Evolutionary conservation across 2,329 filamentous ascomycete genomes (phyloP).

Genomic region (Botrytis byssoidea): DNA sequence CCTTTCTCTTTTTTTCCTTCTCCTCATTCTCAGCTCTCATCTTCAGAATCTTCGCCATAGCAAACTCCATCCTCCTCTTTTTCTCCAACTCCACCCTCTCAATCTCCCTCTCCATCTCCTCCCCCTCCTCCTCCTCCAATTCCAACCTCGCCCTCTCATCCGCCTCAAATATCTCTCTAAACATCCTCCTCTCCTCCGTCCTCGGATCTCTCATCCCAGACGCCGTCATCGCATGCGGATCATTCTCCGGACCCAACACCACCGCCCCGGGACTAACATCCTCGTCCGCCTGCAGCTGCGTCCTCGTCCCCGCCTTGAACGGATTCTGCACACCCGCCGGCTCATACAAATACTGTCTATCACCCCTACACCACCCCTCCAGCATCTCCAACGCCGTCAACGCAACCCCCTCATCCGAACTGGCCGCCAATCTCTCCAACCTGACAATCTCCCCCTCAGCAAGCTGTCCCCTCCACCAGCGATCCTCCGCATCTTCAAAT

Average conservation of each 20-base stretch:
- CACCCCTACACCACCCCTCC: neutral
- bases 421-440: rapidly evolving
- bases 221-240: too few species aligned
- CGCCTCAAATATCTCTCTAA: too few species aligned
- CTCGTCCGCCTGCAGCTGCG: rapidly evolving
- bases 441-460: neutral
- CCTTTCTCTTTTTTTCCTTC: neutral
- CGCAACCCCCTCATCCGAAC: neutral
- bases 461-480: neutral
- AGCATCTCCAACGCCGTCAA: rapidly evolving
- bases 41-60: neutral
- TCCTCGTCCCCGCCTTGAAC: rapidly evolving
- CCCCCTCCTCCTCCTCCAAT: neutral
- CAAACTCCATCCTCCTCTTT: neutral
- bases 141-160: neutral
- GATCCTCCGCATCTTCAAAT: neutral
- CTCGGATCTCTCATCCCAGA: too few species aligned
- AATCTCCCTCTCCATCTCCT: neutral
- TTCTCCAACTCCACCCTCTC: neutral
- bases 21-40: neutral
- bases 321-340: neutral
- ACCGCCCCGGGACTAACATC: neutral
- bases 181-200: neutral
- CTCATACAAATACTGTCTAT: neutral
- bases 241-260: too few species aligned